Evolutionary conservation across 2,329 filamentous ascomycete genomes (phyloP).

Genomic region (Mycosphaerella sp.): DNA sequence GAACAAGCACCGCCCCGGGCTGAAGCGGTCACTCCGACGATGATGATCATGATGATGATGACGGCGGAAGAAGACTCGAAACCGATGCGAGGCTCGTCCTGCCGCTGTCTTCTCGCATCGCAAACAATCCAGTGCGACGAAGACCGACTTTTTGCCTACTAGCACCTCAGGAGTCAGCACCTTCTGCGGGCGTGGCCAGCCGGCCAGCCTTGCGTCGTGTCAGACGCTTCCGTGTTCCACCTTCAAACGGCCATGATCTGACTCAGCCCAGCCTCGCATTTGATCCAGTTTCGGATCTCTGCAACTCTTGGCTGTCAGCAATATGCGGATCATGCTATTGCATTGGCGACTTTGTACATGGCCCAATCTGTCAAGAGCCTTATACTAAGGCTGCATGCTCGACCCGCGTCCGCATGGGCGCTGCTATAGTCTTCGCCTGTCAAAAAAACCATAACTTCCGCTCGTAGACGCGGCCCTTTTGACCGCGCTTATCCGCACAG

Average conservation of each 20-base stretch:
- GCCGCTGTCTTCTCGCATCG: background rate
- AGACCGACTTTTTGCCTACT: background rate
- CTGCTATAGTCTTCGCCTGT: constrained; percentile 2
- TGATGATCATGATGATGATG: no score
- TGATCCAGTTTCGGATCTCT: background rate
- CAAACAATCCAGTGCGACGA: background rate
- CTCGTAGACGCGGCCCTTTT: background rate
- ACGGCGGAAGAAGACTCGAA: no score
- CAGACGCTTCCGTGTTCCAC: constrained; percentile 12
- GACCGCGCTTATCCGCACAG: background rate
- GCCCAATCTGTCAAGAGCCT: background rate
- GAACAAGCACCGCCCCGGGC: no score
- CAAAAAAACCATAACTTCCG: background rate
- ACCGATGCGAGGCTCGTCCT: no score
- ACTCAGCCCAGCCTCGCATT: constrained; percentile 8
- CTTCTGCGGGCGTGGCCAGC: background rate
- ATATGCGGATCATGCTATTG: constrained; percentile 16
- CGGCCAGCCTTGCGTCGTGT: background rate
- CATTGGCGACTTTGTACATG: constrained; percentile 3
- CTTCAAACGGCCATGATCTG: constrained; percentile 1
- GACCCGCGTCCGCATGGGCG: constrained; percentile 9
- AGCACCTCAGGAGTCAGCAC: background rate
- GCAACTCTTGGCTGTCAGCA: constrained; percentile 2
- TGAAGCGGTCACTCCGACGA: no score
- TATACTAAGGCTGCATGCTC: constrained; percentile 9